Evolutionary conservation across 1,139 yeast species (phyloP).

Genomic region (Wickerhamomyces sp.): DNA sequence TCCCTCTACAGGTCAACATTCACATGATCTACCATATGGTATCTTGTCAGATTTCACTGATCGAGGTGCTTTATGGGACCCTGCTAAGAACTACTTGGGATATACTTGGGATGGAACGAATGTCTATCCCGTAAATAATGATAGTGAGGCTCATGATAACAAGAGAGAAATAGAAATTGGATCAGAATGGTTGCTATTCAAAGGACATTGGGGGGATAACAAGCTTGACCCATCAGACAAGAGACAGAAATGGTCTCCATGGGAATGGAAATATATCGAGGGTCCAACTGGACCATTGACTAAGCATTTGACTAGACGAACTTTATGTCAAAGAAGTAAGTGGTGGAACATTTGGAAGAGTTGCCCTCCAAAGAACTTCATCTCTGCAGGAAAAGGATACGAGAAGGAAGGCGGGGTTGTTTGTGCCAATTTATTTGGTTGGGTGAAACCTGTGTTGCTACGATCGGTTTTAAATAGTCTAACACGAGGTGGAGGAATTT

Average conservation of each 20-base stretch:
- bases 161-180: conserved; percentile 59
- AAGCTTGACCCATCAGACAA: conserved; percentile 62
- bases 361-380: conserved; percentile 70
- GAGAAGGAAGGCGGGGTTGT: conserved; percentile 57
- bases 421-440: conserved; percentile 52
- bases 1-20: conserved; percentile 93
- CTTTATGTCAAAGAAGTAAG: conserved; percentile 78
- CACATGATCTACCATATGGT: conserved; percentile 85
- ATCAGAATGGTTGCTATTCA: conserved; percentile 63
- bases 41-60: conserved; percentile 91
- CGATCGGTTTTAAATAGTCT: conserved; percentile 42
- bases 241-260: conserved; percentile 82
- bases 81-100: conserved; percentile 71
- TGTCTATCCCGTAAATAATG: conserved; percentile 27
- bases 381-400: conserved; percentile 81
- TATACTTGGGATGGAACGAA: conserved; percentile 65
- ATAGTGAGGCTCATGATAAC: conserved; percentile 34
- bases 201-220: conserved; percentile 93
- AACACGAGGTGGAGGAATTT: conserved; percentile 70
- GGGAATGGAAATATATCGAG: conserved; percentile 83
- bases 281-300: conserved; percentile 90
- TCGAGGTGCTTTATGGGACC: conserved; percentile 94
- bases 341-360: conserved; percentile 73
- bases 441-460: conserved; percentile 46
- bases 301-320: conserved; percentile 63